phyloP scores from a whole-genome alignment of 176 grass and related monocot species.

The Echinochloa phyllopogon region DNA sequence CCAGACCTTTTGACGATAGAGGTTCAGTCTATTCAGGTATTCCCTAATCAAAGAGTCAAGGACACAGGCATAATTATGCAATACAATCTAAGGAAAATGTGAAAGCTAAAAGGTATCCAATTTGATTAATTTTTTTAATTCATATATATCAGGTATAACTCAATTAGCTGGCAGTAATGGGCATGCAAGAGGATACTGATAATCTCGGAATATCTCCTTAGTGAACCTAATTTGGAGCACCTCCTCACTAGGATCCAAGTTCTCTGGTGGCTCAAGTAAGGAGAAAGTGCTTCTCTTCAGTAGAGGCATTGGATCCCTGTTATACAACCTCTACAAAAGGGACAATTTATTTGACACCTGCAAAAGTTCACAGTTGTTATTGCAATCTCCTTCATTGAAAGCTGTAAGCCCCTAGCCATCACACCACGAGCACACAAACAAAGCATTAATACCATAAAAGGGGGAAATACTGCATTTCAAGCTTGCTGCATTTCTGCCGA shows the following conservation, averaged over 20 bases:
- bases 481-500: neutral
- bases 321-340: slow-evolving; percentile 25
- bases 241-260: slow-evolving; percentile 69
- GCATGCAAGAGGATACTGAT: slow-evolving; percentile 82
- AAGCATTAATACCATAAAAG: slow-evolving; percentile 5
- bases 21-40: slow-evolving; percentile 79
- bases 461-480: neutral
- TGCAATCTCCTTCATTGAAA: slow-evolving; percentile 27
- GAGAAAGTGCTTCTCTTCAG: slow-evolving; percentile 68
- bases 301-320: slow-evolving; percentile 72
- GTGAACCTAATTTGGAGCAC: slow-evolving; percentile 85
- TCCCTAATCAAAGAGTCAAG: slow-evolving; percentile 78
- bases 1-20: slow-evolving; percentile 82
- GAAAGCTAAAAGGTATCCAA: slow-evolving; percentile 19
- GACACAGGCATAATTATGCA: slow-evolving; percentile 32
- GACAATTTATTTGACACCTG: slow-evolving; percentile 16
- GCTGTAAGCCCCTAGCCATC: neutral
- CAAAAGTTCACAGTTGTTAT: slow-evolving; percentile 24
- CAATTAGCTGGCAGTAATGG: slow-evolving; percentile 31
- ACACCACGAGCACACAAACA: neutral
- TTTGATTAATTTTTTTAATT: slow-evolving; percentile 18
- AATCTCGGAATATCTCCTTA: slow-evolving; percentile 85
- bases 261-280: slow-evolving; percentile 62
- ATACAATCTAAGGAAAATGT: slow-evolving; percentile 36
- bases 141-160: slow-evolving; percentile 22